Conservation (phyloP, 2,329 filamentous ascomycete genomes). For the Aspergillus japonicus region DNA sequence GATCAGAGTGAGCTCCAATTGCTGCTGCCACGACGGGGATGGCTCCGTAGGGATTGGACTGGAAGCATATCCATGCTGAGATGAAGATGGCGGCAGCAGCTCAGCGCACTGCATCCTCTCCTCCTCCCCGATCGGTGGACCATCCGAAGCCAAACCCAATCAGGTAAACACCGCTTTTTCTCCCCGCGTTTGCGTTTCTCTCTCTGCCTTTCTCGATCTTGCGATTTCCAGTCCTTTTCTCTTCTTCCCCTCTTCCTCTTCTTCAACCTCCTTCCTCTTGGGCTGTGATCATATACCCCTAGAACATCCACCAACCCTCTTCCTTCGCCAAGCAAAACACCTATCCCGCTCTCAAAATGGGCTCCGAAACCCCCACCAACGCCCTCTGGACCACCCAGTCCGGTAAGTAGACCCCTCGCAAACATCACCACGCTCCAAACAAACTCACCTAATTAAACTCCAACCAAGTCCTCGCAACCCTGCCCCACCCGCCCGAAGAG, state of each 20-base stretch:
- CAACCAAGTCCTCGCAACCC: slow-evolving; percentile 61
- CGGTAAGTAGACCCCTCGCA: slow-evolving; percentile 24
- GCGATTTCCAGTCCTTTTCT: slow-evolving; percentile 1
- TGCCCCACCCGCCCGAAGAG: slow-evolving; percentile 60
- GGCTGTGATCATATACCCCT: background rate
- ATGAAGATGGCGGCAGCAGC: no score
- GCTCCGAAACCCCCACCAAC: slow-evolving; percentile 27
- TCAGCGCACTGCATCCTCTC: background rate
- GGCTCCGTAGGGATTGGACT: background rate
- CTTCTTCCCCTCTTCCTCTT: background rate
- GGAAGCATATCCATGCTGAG: no score
- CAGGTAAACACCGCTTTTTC: slow-evolving; percentile 3
- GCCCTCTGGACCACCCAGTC: slow-evolving; percentile 37
- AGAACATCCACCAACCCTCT: background rate
- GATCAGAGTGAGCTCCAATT: background rate
- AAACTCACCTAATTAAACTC: background rate
- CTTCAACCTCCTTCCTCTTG: slow-evolving; percentile 10
- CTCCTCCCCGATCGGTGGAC: background rate
- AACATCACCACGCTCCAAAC: background rate
- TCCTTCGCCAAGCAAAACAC: slow-evolving; percentile 1
- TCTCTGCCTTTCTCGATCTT: background rate
- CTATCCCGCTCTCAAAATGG: slow-evolving; percentile 23
- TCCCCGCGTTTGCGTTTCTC: slow-evolving; percentile 7
- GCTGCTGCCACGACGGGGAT: background rate
- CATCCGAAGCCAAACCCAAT: background rate